These are phyloP conservation scores for Penicillium waksmanii DNA, from an alignment of 495 filamentous ascomycete species.

Conservation along the genomic window DNA sequence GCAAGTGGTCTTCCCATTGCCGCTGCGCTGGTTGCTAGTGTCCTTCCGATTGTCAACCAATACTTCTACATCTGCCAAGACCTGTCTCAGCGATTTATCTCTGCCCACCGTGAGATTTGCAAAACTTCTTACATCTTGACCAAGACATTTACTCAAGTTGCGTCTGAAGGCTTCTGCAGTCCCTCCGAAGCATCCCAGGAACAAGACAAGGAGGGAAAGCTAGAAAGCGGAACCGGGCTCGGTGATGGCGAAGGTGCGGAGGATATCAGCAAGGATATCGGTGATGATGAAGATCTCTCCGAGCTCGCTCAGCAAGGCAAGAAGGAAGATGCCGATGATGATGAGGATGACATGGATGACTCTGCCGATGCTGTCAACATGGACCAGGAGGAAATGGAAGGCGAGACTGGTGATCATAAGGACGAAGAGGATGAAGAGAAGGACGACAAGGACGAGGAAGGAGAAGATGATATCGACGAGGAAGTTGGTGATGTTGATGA, in stretches of 20 bases:
- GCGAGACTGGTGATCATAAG: slow-evolving; percentile 44
- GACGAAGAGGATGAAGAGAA: slow-evolving; percentile 72
- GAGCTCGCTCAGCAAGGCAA: slow-evolving; percentile 85
- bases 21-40: slow-evolving; percentile 63
- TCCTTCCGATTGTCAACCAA: slow-evolving; percentile 74
- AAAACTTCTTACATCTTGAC: slow-evolving; percentile 74
- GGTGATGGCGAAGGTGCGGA: slow-evolving; percentile 93
- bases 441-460: slow-evolving; percentile 54
- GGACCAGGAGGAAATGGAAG: slow-evolving; percentile 78
- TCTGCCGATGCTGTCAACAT: slow-evolving; percentile 91
- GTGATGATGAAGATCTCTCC: slow-evolving; percentile 88
- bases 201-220: slow-evolving; percentile 67
- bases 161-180: slow-evolving; percentile 85
- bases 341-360: slow-evolving; percentile 59
- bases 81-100: slow-evolving; percentile 53
- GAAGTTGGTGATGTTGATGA: slow-evolving; percentile 89
- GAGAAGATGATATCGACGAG: slow-evolving; percentile 77
- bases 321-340: slow-evolving; percentile 62
- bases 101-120: slow-evolving; percentile 68
- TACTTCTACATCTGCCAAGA: slow-evolving; percentile 65
- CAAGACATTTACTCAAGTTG: slow-evolving; percentile 74
- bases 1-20: slow-evolving; percentile 47
- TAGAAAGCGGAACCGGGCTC: slow-evolving; percentile 94
- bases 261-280: slow-evolving; percentile 96
- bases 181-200: slow-evolving; percentile 77